Percentiles rank a stretch among this genome's conserved stretches.
phyloP scores from a whole-genome alignment of 129 eudicot species.

The Flaveria trinervia region DNA sequence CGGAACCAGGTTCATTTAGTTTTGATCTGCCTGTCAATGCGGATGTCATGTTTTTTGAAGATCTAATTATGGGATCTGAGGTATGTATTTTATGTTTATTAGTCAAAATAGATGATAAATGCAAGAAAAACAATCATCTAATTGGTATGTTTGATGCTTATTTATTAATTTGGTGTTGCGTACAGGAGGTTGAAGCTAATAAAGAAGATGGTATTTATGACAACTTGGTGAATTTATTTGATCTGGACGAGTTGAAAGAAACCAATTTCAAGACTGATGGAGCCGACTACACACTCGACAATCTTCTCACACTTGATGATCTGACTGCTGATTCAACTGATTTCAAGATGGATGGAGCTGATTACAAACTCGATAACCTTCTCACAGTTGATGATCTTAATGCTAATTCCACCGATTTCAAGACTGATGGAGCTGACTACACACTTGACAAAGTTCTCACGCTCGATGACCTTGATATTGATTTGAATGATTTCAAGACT shows the following conservation, averaged over 20 bases:
- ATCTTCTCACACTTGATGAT: background rate
- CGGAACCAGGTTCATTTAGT: constrained; percentile 35
- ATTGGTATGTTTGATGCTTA: background rate
- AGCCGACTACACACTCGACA: background rate
- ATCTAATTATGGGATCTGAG: constrained; percentile 29
- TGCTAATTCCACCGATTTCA: no score
- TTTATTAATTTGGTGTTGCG: constrained; percentile 11
- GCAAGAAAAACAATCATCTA: constrained; percentile 19
- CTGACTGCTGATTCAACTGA: no score
- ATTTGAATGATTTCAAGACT: no score
- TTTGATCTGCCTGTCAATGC: background rate
- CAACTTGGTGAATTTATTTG: constrained; percentile 19
- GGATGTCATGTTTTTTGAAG: constrained; percentile 7
- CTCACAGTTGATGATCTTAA: no score
- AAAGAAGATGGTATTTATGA: constrained; percentile 14
- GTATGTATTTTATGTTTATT: constrained; percentile 3
- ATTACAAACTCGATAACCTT: no score
- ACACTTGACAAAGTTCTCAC: no score
- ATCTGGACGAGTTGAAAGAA: constrained; percentile 21
- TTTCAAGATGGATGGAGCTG: no score
- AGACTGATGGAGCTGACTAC: no score
- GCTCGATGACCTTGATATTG: no score
- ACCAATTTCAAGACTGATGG: constrained; percentile 6
- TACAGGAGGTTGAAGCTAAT: constrained; percentile 21
- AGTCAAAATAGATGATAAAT: background rate